Percentiles rank a stretch among this genome's conserved stretches.
phyloP scores from a whole-genome alignment of 768 basidiomycete genomes.

The Pisolithus sp. region DNA sequence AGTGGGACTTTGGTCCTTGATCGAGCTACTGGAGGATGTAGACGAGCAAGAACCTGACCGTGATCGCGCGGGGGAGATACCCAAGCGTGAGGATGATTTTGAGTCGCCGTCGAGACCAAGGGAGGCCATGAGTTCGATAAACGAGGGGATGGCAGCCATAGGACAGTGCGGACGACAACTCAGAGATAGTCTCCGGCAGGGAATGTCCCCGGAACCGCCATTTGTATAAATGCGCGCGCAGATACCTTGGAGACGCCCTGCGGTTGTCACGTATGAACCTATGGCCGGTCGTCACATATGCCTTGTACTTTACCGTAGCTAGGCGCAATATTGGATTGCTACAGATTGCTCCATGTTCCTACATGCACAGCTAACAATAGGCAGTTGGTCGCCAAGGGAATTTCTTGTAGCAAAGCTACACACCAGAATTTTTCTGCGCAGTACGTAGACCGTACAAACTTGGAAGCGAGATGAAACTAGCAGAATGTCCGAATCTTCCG shows the following conservation, averaged over 20 bases:
- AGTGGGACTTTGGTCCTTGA: slow-evolving; percentile 23
- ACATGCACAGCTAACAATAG: slow-evolving; percentile 32
- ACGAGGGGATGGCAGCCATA: slow-evolving; percentile 78
- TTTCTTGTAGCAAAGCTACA: slow-evolving; percentile 9
- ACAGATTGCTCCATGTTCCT: slow-evolving; percentile 1
- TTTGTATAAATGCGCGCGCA: slow-evolving; percentile 20
- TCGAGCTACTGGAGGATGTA: slow-evolving; percentile 37
- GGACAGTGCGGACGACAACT: slow-evolving; percentile 22
- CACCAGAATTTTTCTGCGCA: no score
- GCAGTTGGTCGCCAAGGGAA: slow-evolving; percentile 61
- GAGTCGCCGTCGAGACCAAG: slow-evolving; percentile 59
- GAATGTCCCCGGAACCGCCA: slow-evolving; percentile 8
- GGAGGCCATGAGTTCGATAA: slow-evolving; percentile 81
- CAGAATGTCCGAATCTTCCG: no score
- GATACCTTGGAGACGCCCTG: slow-evolving; percentile 31
- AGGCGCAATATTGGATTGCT: slow-evolving; percentile 8
- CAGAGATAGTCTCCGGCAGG: slow-evolving; percentile 6
- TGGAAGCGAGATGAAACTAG: no score
- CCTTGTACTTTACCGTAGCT: neutral
- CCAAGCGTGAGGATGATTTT: slow-evolving; percentile 24
- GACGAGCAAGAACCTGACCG: slow-evolving; percentile 42
- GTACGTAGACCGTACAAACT: no score
- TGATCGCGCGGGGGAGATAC: slow-evolving; percentile 19
- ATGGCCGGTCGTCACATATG: slow-evolving; percentile 28
- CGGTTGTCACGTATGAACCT: slow-evolving; percentile 25